Percentiles rank a stretch among this genome's conserved stretches.
Conservation (phyloP, 2,329 filamentous ascomycete genomes). For the Cladorrhinum sp. region DNA sequence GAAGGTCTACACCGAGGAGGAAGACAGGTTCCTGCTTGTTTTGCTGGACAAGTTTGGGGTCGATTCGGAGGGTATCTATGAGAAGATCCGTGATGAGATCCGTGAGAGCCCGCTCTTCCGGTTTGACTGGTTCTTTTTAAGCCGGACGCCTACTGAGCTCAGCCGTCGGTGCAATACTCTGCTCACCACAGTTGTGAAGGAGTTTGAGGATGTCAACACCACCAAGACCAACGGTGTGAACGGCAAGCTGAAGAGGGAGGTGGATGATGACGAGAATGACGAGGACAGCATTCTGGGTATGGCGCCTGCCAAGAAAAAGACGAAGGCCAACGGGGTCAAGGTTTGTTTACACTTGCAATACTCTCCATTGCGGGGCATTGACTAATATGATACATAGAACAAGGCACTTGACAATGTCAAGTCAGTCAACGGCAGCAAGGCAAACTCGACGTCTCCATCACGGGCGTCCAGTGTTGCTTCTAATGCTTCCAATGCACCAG, state of each 20-base stretch:
- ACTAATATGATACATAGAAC: constrained; percentile 57
- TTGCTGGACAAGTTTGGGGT: constrained; percentile 90
- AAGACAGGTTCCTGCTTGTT: constrained; percentile 92
- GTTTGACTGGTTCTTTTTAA: constrained; percentile 99
- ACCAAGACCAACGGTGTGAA: constrained; percentile 50
- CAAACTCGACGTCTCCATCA: constrained; percentile 72
- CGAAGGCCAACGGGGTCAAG: constrained; percentile 77
- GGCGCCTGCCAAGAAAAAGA: constrained; percentile 90
- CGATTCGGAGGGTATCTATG: constrained; percentile 85
- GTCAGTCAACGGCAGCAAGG: constrained; percentile 64
- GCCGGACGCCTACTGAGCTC: constrained; percentile 88
- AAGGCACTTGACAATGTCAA: constrained; percentile 91
- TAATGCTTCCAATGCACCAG: constrained; percentile 55
- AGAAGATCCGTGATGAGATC: constrained; percentile 95
- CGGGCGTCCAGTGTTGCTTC: constrained; percentile 87
- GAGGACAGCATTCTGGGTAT: constrained; percentile 77
- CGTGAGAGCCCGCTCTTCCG: constrained; percentile 91
- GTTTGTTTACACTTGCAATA: constrained; percentile 47
- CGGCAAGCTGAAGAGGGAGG: constrained; percentile 70
- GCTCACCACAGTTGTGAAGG: constrained; percentile 88
- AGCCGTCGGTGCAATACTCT: constrained; percentile 90
- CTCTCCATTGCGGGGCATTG: constrained; percentile 12
- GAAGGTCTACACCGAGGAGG: constrained; percentile 98
- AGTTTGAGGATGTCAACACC: constrained; percentile 72
- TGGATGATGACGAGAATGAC: constrained; percentile 78